A percentile compares a stretch with the other conserved stretches of the same genome.
phyloP scores from a whole-genome alignment of 768 basidiomycete genomes.

The Boletales sp. region DNA sequence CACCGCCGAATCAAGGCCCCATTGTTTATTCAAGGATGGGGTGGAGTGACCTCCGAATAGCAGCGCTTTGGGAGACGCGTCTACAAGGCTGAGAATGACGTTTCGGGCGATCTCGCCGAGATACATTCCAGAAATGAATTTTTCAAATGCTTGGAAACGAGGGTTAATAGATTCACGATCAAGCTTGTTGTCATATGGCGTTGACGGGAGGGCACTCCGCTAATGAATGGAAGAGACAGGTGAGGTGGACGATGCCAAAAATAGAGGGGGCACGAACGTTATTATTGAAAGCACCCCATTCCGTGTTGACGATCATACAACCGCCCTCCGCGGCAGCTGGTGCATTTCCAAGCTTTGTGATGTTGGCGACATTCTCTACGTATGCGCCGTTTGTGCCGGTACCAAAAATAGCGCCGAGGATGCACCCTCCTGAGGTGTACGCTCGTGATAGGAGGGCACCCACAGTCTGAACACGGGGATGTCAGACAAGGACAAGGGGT shows the following conservation, averaged over 20 bases:
- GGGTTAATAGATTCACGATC: constrained; percentile 96
- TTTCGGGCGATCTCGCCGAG: constrained; percentile 92
- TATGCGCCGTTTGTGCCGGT: constrained; percentile 99
- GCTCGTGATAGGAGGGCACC: constrained; percentile 91
- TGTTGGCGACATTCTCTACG: constrained; percentile 81
- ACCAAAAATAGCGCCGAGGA: constrained; percentile 91
- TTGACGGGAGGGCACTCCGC: constrained; percentile 81
- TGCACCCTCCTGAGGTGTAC: constrained; percentile 88
- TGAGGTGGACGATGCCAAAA: not conserved
- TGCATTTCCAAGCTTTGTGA: constrained; percentile 75
- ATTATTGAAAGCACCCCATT: constrained; percentile 99
- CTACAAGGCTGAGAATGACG: constrained; percentile 77
- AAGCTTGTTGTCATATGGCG: constrained; percentile 86
- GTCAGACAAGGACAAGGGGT: constrained; percentile 4
- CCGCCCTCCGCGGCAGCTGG: constrained; percentile 59
- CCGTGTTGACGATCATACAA: constrained; percentile 93
- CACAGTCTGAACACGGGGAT: constrained; percentile 63
- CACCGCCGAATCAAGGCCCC: constrained; percentile 92
- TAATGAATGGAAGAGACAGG: constrained; percentile 27
- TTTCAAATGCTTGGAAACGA: constrained; percentile 89
- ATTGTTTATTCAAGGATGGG: constrained; percentile 74
- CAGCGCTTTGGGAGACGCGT: constrained; percentile 64
- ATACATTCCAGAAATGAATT: constrained; percentile 99
- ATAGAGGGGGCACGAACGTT: constrained; percentile 48
- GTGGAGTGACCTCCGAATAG: constrained; percentile 83